Base-by-base conservation (phyloP, 768 basidiomycete species). In the Rubroboletus pulcherrimus region DNA sequence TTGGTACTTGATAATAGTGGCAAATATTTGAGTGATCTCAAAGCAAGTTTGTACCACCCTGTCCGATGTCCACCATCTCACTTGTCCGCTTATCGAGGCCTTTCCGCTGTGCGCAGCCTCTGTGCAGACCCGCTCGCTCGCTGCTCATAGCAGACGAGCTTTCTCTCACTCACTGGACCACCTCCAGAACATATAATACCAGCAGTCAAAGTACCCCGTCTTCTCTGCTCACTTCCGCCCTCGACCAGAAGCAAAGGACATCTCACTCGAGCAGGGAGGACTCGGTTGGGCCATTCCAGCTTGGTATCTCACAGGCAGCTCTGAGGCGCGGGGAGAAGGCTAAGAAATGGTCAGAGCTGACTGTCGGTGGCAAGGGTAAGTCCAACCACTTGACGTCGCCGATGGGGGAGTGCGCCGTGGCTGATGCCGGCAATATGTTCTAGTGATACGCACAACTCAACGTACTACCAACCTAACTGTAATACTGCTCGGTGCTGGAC, bases 321-420 rank as follows among this genome's bases (percentile, higher is more conserved):
- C 66, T 81, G 37, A 77, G 73, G 47, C 79, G 75, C 47, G 80
- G 78, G 26, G 79, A 82, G 63, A 82, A 80, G 49, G 71, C 78
- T 12, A 84, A 84, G 68, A 87, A 84, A 66, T 93, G 91, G 91
- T 85, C 86, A 30, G 87, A 93, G 65, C 72, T 93, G 50, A 87
- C 79, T 64, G 77, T 83, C 8, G 75, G 83, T 45, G 91, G 89
- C 46, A 93, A 93, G 80, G 84, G 92, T 86, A 48, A 54, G 53
- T 65, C 8, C 35, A 26, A 26, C 39, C 24, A 7, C 17, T n/a
- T 34, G 14, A 39, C 51, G 35, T 15, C 30, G 33, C 43, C 51
- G 30, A 21, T 44, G n/a, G 19, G 26, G 24, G 41, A 33, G 46
- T 49, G n/a, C n/a, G 12, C 30, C 34, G 17, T 40, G 14, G 35